Conservation (phyloP, 306 rosid genomes). For the Vigna trinervia region DNA sequence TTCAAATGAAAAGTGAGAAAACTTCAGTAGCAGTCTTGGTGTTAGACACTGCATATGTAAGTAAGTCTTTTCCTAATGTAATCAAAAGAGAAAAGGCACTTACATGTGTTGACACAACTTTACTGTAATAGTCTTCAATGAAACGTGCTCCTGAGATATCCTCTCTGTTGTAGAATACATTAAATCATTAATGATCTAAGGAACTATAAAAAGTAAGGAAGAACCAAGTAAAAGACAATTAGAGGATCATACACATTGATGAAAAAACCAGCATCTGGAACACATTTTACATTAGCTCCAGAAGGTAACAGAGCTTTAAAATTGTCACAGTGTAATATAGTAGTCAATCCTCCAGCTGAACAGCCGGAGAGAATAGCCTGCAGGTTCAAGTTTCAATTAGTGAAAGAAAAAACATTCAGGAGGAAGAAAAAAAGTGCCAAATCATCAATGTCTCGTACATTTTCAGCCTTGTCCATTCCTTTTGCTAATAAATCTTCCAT, state of each 20-base stretch:
- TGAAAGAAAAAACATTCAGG: background rate
- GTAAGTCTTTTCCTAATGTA: constrained; percentile 14
- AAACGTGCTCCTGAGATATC: constrained; percentile 69
- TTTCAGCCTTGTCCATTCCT: constrained; percentile 76
- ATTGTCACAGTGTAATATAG: constrained; percentile 80
- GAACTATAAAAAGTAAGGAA: background rate
- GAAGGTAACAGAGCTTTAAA: constrained; percentile 63
- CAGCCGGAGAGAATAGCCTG: constrained; percentile 93
- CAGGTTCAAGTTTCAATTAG: constrained; percentile 16
- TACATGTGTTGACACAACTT: constrained; percentile 74
- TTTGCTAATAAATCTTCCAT: constrained; percentile 67
- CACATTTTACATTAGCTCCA: constrained; percentile 68
- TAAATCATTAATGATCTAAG: constrained; percentile 11
- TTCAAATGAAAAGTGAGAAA: constrained; percentile 17
- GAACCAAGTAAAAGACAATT: background rate
- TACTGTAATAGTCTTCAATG: constrained; percentile 55
- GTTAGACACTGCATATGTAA: background rate
- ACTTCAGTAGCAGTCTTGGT: background rate
- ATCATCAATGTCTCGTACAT: constrained; percentile 50
- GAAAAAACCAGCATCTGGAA: constrained; percentile 91
- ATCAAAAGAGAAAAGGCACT: constrained; percentile 9
- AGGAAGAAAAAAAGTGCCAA: background rate
- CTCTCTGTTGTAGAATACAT: constrained; percentile 52
- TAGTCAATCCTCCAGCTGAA: constrained; percentile 89
- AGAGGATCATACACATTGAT: constrained; percentile 62